Conservation (phyloP, 495 filamentous ascomycete species). For the Penicillium soppii region DNA sequence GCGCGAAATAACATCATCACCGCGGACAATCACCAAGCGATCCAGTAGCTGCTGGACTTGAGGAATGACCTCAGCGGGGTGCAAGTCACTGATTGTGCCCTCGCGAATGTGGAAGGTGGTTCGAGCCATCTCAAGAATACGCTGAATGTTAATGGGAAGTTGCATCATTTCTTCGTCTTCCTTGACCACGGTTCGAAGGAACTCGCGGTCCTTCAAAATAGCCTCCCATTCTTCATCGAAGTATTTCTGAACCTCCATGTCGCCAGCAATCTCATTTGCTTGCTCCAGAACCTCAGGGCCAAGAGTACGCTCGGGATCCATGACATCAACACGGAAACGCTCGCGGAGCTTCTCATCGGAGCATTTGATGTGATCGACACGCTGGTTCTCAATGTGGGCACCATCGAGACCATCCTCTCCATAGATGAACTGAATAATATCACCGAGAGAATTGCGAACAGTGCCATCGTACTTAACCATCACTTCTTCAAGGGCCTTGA, state of each 20-base stretch:
- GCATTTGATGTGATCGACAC: conserved; percentile 78
- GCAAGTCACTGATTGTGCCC: conserved; percentile 78
- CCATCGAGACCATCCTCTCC: conserved; percentile 96
- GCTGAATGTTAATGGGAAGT: conserved; percentile 84
- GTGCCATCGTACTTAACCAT: conserved; percentile 98
- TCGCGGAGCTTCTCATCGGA: conserved; percentile 70
- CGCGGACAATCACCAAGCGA: conserved; percentile 78
- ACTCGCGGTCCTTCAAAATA: conserved; percentile 68
- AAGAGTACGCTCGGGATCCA: conserved; percentile 68
- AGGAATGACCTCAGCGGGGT: conserved; percentile 85
- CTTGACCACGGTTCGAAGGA: conserved; percentile 64
- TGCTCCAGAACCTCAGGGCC: conserved; percentile 76
- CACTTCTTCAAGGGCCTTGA: conserved; percentile 97
- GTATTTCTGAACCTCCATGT: conserved; percentile 77
- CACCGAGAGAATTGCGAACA: conserved; percentile 92
- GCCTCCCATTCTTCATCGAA: conserved; percentile 89
- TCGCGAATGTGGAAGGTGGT: conserved; percentile 89
- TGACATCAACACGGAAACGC: conserved; percentile 89
- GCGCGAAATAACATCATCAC: conserved; percentile 72
- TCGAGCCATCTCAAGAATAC: conserved; percentile 86
- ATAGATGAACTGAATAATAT: conserved; percentile 97
- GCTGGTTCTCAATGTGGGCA: conserved; percentile 85
- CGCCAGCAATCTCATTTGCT: conserved; percentile 81
- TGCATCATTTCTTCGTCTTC: conserved; percentile 81
- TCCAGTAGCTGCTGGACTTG: conserved; percentile 74